Evolutionary conservation across 1,284 basidiomycete species (phyloP).

Genomic region (Flammula alnicola): DNA sequence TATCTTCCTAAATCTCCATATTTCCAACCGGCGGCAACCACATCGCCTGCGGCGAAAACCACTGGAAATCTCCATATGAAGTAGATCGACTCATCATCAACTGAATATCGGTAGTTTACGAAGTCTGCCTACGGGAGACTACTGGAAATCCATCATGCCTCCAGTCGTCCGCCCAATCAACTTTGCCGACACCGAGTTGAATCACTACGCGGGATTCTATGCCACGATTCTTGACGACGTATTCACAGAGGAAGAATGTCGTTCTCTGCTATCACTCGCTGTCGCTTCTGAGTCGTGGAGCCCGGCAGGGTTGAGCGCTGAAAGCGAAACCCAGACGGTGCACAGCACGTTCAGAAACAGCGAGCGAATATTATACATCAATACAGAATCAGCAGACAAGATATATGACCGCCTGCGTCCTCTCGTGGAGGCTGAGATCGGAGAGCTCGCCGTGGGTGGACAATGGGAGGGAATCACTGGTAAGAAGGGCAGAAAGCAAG

Average conservation of each 20-base stretch:
- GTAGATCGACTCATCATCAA: too few species aligned
- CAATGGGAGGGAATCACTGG: constrained; percentile 38
- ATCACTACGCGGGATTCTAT: constrained; percentile 37
- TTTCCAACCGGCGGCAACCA: not conserved
- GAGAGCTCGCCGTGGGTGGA: constrained; percentile 30
- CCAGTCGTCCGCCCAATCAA: constrained; percentile 29
- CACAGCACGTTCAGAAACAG: constrained; percentile 42
- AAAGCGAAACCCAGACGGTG: constrained; percentile 30
- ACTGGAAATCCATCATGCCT: constrained; percentile 6
- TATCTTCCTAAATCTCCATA: too few species aligned
- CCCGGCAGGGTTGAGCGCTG: constrained; percentile 35
- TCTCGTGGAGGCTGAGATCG: constrained; percentile 34
- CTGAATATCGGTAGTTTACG: too few species aligned
- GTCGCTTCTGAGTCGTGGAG: constrained; percentile 31
- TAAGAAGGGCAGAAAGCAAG: constrained; percentile 35
- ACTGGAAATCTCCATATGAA: too few species aligned
- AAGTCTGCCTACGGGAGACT: too few species aligned
- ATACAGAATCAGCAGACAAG: constrained; percentile 28
- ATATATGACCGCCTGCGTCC: constrained; percentile 38
- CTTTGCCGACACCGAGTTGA: constrained; percentile 37
- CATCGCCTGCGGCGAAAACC: not conserved
- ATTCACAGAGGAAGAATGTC: constrained; percentile 40
- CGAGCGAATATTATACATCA: constrained; percentile 34
- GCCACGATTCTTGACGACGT: constrained; percentile 40
- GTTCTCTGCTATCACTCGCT: constrained; percentile 32